These are phyloP conservation scores for Backusella tarrabulga DNA, from an alignment of 192 early-diverging fungal genomes.

Conservation along the genomic window DNA sequence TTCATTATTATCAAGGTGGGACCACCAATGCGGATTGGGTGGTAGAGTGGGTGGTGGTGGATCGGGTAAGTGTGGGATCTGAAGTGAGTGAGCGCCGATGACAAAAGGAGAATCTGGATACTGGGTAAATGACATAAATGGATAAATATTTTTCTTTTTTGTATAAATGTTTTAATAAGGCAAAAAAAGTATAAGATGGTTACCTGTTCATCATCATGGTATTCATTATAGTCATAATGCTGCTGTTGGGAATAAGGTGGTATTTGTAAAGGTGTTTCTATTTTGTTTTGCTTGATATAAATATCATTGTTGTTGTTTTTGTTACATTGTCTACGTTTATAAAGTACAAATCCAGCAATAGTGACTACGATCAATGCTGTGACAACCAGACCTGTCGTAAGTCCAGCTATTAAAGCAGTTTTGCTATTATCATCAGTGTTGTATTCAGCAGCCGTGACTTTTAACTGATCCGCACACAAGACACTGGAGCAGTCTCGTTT, in stretches of 20 bases:
- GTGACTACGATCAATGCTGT: background rate
- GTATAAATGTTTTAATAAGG: background rate
- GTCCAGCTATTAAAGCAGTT: conserved; percentile 16
- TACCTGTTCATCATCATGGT: background rate
- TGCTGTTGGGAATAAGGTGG: background rate
- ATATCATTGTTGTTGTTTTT: background rate
- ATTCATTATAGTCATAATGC: background rate
- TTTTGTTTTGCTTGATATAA: background rate
- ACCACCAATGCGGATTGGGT: background rate
- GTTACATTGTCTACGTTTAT: conserved; percentile 1
- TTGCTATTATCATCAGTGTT: background rate
- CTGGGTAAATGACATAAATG: conserved; percentile 4
- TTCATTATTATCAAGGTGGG: background rate
- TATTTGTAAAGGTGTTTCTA: conserved; percentile 8
- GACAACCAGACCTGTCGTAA: conserved; percentile 19
- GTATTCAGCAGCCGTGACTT: background rate
- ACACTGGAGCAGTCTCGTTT: background rate
- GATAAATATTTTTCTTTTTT: background rate
- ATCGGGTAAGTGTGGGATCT: conserved; percentile 11
- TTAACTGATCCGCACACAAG: background rate
- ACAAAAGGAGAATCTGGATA: conserved; percentile 1
- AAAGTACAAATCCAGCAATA: conserved; percentile 14
- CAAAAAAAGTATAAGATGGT: background rate
- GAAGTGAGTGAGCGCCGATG: conserved; percentile 4
- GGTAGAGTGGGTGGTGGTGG: background rate